These are phyloP conservation scores for Filosporella fistucella DNA, from an alignment of 495 filamentous ascomycete species.

Conservation along the genomic window DNA sequence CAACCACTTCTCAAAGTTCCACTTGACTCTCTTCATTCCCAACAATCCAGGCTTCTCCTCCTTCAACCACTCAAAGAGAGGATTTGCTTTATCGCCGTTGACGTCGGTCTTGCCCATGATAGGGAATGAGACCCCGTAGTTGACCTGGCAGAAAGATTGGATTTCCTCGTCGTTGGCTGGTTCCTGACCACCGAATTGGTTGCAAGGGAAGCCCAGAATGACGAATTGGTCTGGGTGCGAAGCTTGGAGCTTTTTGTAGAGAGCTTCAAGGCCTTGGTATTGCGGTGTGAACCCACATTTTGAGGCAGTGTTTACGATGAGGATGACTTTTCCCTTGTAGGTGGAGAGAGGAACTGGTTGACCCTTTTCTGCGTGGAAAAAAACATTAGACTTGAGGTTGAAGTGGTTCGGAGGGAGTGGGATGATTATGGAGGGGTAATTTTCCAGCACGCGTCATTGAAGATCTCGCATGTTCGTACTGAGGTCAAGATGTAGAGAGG, in stretches of 20 bases:
- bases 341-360: constrained; percentile 58
- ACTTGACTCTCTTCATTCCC: constrained; percentile 87
- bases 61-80: constrained; percentile 88
- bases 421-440: too few relatives aligned
- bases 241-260: constrained; percentile 74
- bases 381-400: not conserved
- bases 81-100: constrained; percentile 78
- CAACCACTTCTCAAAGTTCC: constrained; percentile 98
- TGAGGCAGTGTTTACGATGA: constrained; percentile 96
- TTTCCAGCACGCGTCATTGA: too few relatives aligned
- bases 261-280: constrained; percentile 81
- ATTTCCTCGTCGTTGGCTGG: constrained; percentile 87
- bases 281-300: constrained; percentile 99
- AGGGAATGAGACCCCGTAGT: constrained; percentile 95
- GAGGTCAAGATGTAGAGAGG: not conserved
- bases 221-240: constrained; percentile 42
- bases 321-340: constrained; percentile 85
- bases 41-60: constrained; percentile 73
- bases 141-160: constrained; percentile 85
- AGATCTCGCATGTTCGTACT: too few relatives aligned
- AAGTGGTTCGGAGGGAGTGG: not conserved
- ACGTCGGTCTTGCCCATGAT: constrained; percentile 89
- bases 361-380: constrained; percentile 61
- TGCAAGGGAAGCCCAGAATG: constrained; percentile 95
- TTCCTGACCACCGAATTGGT: constrained; percentile 92